Base-by-base conservation (phyloP, 106 monocot genomes). In the Hemerocallis citrina region DNA sequence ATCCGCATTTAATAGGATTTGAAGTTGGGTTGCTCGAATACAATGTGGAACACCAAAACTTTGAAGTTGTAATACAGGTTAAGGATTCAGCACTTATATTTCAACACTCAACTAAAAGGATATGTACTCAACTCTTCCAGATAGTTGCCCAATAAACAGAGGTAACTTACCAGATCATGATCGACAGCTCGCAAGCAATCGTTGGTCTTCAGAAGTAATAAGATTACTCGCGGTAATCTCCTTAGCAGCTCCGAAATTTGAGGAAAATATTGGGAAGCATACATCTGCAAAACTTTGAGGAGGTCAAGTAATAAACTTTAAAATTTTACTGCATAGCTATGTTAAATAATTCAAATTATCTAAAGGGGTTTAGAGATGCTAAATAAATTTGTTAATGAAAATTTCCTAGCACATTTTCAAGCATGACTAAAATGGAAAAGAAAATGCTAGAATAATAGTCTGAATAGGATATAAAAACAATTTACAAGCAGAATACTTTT, bases 141-240 rank as follows among this genome's bases (percentile, higher is more conserved):
- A 7, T 12, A 5, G 0, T 19, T 5, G 6, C 2, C n/a, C 0
- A 22, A 8, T 20, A 19, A 27, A 65, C 8, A 33, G 16, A 36
- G 11, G 35, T 48, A 50, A 6, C 74, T 67, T 73, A 94, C 94
- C 89, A 95, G 65, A 45, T 55, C 72, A 62, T 81, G 67, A 70
- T 81, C 86, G 17, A 95, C 82, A 68, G 89, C 58, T 59, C 94
- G 62, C 45, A 95, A 59, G 63, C 94, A 95, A 63, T 89, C 94
- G 68, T 95, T 89, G 43, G 94, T 95, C 69, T 95, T 95, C 1
- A 95, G 85, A 86, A 89, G 81, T 41, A 95, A 76, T 41, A 95
- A 57, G 61, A 95, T 95, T 23, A 89, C 94, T 67, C 94, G 89
- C 23, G 94, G 94, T 30, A 95, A 72, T 72, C 94, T 89, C 65